These are phyloP conservation scores for Vaccinium myrtillus DNA, from an alignment of 148 eudicot genomes.

Conservation along the genomic window DNA sequence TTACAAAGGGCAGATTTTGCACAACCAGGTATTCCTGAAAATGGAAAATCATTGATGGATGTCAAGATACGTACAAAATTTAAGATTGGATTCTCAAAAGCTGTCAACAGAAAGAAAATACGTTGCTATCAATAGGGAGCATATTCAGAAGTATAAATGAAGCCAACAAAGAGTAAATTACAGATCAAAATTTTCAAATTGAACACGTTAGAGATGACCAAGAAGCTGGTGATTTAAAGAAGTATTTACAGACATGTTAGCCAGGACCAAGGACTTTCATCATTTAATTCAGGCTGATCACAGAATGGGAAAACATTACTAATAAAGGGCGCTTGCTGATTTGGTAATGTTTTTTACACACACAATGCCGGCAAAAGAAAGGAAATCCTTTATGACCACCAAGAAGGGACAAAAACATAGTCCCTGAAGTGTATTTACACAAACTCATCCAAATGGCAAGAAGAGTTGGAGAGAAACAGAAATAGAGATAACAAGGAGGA, in stretches of 20 bases:
- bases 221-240: neutral
- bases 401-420: neutral
- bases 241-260: neutral
- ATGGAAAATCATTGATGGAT: neutral
- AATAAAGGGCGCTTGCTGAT: neutral
- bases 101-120: slow-evolving; percentile 7
- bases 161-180: neutral
- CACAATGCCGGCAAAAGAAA: neutral
- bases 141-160: neutral
- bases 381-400: neutral
- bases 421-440: neutral
- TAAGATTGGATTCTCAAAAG: neutral
- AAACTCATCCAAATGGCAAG: neutral
- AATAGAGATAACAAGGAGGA: neutral
- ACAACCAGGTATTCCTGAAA: slow-evolving; percentile 95
- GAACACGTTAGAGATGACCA: neutral
- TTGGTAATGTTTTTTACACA: neutral
- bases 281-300: neutral
- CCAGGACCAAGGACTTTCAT: neutral
- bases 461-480: neutral
- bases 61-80: slow-evolving; percentile 5
- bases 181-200: neutral
- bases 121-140: neutral
- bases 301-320: neutral
- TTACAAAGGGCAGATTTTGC: slow-evolving; percentile 96